phyloP scores from a whole-genome alignment of 164 flowering plant species.

The Buxus sempervirens region DNA sequence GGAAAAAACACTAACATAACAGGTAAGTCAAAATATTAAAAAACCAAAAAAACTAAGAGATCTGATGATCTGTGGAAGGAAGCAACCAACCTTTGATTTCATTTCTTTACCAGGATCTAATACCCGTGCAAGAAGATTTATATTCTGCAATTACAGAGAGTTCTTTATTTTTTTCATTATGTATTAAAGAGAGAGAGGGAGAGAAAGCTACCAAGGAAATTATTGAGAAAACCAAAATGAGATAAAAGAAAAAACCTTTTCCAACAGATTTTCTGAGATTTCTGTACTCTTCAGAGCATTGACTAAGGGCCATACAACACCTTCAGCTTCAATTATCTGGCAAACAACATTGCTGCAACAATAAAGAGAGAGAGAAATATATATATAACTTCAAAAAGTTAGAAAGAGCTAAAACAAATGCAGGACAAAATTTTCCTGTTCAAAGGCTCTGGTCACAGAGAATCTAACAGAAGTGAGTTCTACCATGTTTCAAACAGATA shows the following conservation, averaged over 20 bases:
- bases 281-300: slow-evolving; percentile 37
- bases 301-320: slow-evolving; percentile 44
- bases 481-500: too few species aligned
- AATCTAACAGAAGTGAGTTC: background rate
- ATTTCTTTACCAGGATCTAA: slow-evolving; percentile 69
- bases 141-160: slow-evolving; percentile 45
- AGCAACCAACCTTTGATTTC: slow-evolving; percentile 51
- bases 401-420: background rate
- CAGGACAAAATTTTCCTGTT: too few species aligned
- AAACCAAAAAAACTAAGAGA: background rate
- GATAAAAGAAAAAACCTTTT: slow-evolving; percentile 45
- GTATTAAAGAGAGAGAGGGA: too few species aligned
- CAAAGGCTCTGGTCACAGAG: too few species aligned
- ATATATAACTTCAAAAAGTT: slow-evolving; percentile 7
- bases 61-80: slow-evolving; percentile 3
- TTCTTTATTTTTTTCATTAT: too few species aligned
- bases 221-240: background rate
- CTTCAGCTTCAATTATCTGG: slow-evolving; percentile 54
- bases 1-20: slow-evolving; percentile 18
- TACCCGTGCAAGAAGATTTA: slow-evolving; percentile 64
- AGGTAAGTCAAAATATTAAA: slow-evolving; percentile 14
- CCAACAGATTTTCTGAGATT: slow-evolving; percentile 33
- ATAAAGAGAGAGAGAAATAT: slow-evolving; percentile 13
- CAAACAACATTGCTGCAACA: slow-evolving; percentile 58
- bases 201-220: background rate